A percentile compares a stretch with the other conserved stretches of the same genome.
phyloP scores from a whole-genome alignment of 176 grass and related monocot genomes.

The Hyparrhenia diplandra region DNA sequence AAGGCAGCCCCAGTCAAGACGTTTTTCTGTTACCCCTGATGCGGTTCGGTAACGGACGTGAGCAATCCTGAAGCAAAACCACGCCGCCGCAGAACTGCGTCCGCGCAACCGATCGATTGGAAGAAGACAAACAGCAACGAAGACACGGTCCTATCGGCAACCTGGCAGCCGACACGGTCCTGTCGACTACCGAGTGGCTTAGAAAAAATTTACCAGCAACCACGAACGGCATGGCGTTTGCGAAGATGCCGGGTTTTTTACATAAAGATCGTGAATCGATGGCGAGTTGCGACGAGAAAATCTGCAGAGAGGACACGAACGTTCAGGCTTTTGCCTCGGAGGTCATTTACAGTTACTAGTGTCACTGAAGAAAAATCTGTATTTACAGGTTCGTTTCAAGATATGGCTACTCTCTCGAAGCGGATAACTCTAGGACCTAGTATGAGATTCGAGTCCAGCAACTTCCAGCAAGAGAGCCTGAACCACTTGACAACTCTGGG shows the following conservation, averaged over 20 bases:
- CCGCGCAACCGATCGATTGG: neutral
- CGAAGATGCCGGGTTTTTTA: neutral
- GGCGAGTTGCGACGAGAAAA: neutral
- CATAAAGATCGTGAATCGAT: neutral
- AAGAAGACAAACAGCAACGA: neutral
- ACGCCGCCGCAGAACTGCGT: neutral
- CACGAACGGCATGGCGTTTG: neutral
- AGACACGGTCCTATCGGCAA: too few species aligned
- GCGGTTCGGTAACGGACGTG: neutral
- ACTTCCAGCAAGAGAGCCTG: too few species aligned
- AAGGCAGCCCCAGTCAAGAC: neutral
- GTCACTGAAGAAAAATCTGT: neutral
- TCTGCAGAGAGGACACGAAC: neutral
- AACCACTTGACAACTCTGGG: too few species aligned
- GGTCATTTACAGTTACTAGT: neutral
- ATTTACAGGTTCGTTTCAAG: too few species aligned
- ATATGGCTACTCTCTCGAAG: too few species aligned
- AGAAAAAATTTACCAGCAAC: too few species aligned
- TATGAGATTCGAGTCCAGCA: too few species aligned
- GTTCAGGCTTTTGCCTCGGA: neutral
- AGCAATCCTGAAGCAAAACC: neutral
- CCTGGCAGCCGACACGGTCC: too few species aligned
- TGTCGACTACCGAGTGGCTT: too few species aligned
- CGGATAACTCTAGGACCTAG: neutral
- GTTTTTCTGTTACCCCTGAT: constrained; percentile 2